Evolutionary conservation across 2,329 filamentous ascomycete genomes (phyloP), one percentile per base, ranked within the genome.

Genomic region (Xylariomycetidae sp.): DNA sequence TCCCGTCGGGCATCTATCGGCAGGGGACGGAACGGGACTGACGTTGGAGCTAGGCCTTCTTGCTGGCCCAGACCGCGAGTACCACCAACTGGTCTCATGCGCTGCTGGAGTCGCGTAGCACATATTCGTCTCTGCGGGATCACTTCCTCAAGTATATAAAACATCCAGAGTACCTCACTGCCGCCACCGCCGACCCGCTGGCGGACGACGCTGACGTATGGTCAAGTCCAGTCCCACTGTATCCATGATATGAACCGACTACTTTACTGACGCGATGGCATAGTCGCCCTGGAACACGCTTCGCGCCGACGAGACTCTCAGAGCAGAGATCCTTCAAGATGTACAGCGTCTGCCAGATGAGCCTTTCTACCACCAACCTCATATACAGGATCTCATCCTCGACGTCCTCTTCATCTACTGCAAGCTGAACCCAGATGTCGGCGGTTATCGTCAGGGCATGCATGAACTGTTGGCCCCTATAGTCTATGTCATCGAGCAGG

Each of bases 381-480:
- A 71, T 10, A 85, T 85, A 1, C 92, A 96, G 57, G 72, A 70
- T 25, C 84, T 86, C 59, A 80, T 98, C 49, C 64, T 93, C 19
- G 85, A 98, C 53, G 79, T 95, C 19, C 68, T 98, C 20, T 98
- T 96, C 59, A 75, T 98, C 45, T 96, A 89, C 62, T 92, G 88
- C 64, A 96, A 95, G 59, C 73, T 93, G 33, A 86, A 96, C 52
- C 86, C 86, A 2, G 79, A 82, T 46, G 72, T 87, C 34, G 87
- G 87, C 12, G 88, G 78, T 13, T 98, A 98, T 56, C 79, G 92
- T n/a, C 92, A 98, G 63, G 92, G 92, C 9, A 98, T 98, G 90
- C 92, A 98, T 56, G 92, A 98, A 61, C 68, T 98, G 26, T 69
- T 96, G 10, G 92, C 92, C 0, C 89, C 92, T 0, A 79, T 98